A percentile compares a stretch with the other conserved stretches of the same genome.
These are phyloP conservation scores for Solanum chilense DNA, from an alignment of 257 asterid genomes.

Conservation along the genomic window DNA sequence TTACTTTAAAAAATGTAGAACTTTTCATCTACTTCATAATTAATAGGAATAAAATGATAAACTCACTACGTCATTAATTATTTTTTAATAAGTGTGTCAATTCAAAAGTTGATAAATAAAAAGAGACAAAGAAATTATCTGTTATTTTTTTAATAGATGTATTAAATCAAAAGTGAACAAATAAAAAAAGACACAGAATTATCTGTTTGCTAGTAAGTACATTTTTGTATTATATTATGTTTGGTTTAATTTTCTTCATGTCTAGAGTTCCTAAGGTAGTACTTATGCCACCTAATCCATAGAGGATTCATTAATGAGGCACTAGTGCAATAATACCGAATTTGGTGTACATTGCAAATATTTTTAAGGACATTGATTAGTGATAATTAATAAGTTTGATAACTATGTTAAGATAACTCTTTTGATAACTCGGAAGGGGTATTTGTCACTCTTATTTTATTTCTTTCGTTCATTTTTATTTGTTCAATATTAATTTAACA, in stretches of 20 bases:
- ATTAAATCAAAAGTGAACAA: no score
- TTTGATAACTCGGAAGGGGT: not conserved
- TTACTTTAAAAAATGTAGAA: no score
- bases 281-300: not conserved
- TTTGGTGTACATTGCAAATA: not conserved
- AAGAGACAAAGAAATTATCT: no score
- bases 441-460: no score
- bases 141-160: no score
- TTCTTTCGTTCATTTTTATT: no score
- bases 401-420: not conserved
- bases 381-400: not conserved
- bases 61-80: no score
- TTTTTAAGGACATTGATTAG: not conserved
- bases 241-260: not conserved
- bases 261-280: not conserved
- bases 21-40: no score
- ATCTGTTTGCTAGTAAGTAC: not conserved
- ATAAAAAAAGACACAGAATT: no score
- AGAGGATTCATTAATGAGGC: not conserved
- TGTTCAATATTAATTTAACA: not conserved
- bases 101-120: no score
- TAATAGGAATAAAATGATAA: no score
- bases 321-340: not conserved
- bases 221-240: not conserved
- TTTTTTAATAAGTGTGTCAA: no score